These are phyloP conservation scores for Monosporascus sp. DNA, from an alignment of 2,329 filamentous ascomycete genomes.

Conservation along the genomic window DNA sequence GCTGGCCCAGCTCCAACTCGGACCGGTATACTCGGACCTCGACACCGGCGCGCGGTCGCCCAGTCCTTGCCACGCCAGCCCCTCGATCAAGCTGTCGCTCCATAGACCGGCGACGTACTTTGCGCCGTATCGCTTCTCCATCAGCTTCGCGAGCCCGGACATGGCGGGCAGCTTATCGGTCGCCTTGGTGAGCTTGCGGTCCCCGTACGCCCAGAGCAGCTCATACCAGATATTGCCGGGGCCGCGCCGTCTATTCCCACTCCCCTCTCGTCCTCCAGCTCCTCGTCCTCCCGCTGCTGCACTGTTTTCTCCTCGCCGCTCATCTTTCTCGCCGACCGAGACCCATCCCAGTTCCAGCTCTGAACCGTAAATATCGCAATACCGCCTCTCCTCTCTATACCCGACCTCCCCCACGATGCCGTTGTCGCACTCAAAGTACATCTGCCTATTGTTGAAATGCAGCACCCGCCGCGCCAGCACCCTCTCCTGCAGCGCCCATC, in stretches of 20 bases:
- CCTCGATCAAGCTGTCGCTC: slow-evolving; percentile 7
- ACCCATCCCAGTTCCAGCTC: too few relatives aligned
- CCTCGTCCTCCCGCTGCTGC: too few relatives aligned
- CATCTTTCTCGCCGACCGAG: too few relatives aligned
- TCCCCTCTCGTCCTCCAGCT: too few relatives aligned
- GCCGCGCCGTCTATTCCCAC: too few relatives aligned
- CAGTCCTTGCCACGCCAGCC: slow-evolving; percentile 9
- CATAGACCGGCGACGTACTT: slow-evolving; percentile 13
- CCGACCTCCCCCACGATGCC: slow-evolving; percentile 5
- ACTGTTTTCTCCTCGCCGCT: too few relatives aligned
- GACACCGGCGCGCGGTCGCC: neutral
- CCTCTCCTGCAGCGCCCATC: slow-evolving; percentile 4
- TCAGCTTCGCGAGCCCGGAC: slow-evolving; percentile 10
- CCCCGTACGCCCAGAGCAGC: slow-evolving; percentile 4
- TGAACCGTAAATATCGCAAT: neutral
- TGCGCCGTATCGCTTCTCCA: slow-evolving; percentile 2
- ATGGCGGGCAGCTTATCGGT: slow-evolving; percentile 13
- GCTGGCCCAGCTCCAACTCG: slow-evolving; percentile 17
- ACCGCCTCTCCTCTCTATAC: neutral
- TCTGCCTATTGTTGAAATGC: slow-evolving; percentile 1
- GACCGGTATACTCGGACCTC: slow-evolving; percentile 7
- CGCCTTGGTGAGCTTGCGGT: slow-evolving; percentile 4
- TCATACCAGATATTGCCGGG: neutral
- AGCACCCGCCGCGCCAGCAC: slow-evolving; percentile 2
- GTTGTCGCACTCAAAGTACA: slow-evolving; percentile 2